These are phyloP conservation scores for Cryomyces minteri DNA, from an alignment of 495 filamentous ascomycete genomes.

Conservation along the genomic window DNA sequence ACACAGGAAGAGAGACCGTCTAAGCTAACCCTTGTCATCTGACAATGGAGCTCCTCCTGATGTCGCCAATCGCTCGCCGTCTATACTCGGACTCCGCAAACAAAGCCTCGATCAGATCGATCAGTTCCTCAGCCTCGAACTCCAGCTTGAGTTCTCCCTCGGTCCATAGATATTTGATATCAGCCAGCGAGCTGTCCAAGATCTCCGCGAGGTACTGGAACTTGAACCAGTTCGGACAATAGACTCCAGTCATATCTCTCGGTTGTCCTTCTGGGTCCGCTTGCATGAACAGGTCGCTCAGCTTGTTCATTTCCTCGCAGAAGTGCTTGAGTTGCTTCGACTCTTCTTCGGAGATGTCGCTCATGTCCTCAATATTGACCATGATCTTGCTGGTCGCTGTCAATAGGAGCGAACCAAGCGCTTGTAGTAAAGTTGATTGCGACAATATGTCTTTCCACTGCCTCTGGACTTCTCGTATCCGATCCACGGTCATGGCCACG, in stretches of 20 bases:
- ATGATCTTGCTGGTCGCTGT: constrained; percentile 66
- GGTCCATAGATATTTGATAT: constrained; percentile 76
- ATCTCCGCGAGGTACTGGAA: constrained; percentile 82
- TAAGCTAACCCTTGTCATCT: too few relatives aligned
- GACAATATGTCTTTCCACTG: constrained; percentile 71
- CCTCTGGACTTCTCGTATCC: constrained; percentile 46
- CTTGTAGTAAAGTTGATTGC: constrained; percentile 65
- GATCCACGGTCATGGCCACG: constrained; percentile 45
- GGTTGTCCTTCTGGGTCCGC: constrained; percentile 12
- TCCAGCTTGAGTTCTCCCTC: constrained; percentile 73
- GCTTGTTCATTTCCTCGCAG: constrained; percentile 46
- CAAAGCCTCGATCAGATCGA: constrained; percentile 71
- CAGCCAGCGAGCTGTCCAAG: constrained; percentile 70
- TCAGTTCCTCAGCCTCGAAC: constrained; percentile 65
- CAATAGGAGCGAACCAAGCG: constrained; percentile 66
- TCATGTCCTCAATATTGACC: constrained; percentile 67
- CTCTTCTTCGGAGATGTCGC: constrained; percentile 74
- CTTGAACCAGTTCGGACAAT: constrained; percentile 68
- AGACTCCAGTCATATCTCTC: constrained; percentile 45
- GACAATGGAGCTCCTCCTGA: constrained; percentile 24
- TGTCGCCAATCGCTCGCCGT: constrained; percentile 60
- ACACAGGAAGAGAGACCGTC: too few relatives aligned
- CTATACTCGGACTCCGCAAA: constrained; percentile 79
- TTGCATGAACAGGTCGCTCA: constrained; percentile 63
- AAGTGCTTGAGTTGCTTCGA: constrained; percentile 58